Percentiles rank a stretch among this genome's conserved stretches.
phyloP scores from a whole-genome alignment of 2,329 filamentous ascomycete species.

The Colletotrichum aenigma region DNA sequence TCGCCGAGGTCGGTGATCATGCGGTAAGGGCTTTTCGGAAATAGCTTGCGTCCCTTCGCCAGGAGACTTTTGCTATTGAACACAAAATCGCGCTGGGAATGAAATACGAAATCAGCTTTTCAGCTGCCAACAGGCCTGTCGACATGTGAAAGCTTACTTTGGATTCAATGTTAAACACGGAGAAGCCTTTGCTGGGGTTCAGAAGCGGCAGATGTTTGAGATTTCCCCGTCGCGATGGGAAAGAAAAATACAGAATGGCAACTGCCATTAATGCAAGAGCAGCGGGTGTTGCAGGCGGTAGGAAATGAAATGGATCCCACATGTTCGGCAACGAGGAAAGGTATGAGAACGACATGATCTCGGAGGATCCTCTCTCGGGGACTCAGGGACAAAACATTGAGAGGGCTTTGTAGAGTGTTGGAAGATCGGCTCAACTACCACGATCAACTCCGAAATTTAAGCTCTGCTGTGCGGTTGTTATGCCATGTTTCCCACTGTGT shows the following conservation, averaged over 20 bases:
- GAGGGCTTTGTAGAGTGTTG: not conserved
- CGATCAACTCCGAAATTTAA: not conserved
- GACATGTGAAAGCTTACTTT: not conserved
- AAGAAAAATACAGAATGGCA: not conserved
- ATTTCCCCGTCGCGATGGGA: not conserved
- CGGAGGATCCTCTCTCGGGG: not conserved
- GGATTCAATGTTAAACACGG: not conserved
- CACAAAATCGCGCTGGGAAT: not conserved
- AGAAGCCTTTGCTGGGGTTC: not conserved
- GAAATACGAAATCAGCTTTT: not conserved
- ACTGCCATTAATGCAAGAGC: not conserved
- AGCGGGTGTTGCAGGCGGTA: rapidly evolving
- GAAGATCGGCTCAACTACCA: rapidly evolving
- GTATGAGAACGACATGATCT: not conserved
- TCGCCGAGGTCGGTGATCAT: not conserved
- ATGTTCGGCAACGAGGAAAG: not conserved
- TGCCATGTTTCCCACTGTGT: not conserved
- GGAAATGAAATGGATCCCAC: not conserved
- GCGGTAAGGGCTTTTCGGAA: not conserved
- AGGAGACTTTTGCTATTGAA: not conserved
- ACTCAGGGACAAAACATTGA: not conserved
- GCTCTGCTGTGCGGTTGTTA: rapidly evolving
- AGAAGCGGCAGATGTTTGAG: not conserved
- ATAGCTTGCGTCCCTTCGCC: not conserved
- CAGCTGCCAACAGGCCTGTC: rapidly evolving